Percentiles rank a stretch among this genome's conserved stretches.
These are phyloP conservation scores for Ceratocystis papillata DNA, from an alignment of 2,329 filamentous ascomycete genomes.

Conservation along the genomic window DNA sequence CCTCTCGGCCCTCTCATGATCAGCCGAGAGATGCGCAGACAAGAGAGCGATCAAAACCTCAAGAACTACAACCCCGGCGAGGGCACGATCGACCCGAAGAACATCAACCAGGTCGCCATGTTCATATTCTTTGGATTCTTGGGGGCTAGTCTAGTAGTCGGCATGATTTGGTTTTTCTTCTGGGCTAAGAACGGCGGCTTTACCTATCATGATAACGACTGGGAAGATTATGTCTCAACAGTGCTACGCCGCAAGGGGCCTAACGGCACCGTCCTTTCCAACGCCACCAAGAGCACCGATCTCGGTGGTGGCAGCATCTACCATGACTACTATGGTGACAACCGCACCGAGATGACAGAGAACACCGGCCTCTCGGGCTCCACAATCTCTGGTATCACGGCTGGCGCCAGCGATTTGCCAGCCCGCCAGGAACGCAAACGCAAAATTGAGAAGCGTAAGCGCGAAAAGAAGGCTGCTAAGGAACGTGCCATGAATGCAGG, in stretches of 20 bases:
- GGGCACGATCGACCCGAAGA: slow-evolving; percentile 44
- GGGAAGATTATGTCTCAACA: slow-evolving; percentile 97
- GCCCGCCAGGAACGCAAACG: slow-evolving; percentile 48
- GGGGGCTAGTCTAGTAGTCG: slow-evolving; percentile 62
- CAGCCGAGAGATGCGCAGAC: slow-evolving; percentile 35
- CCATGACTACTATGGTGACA: slow-evolving; percentile 53
- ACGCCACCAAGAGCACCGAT: slow-evolving; percentile 69
- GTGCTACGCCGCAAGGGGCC: slow-evolving; percentile 81
- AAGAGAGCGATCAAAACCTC: slow-evolving; percentile 32
- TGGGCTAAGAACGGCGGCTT: slow-evolving; percentile 96
- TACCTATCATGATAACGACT: slow-evolving; percentile 72
- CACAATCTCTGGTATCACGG: slow-evolving; percentile 36
- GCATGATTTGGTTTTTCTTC: slow-evolving; percentile 94
- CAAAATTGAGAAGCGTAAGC: slow-evolving; percentile 40
- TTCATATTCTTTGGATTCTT: slow-evolving; percentile 80
- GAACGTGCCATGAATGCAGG: slow-evolving; percentile 36
- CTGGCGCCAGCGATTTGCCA: slow-evolving; percentile 44
- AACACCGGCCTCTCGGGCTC: slow-evolving; percentile 39
- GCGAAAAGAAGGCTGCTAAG: slow-evolving; percentile 31
- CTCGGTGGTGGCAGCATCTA: slow-evolving; percentile 82
- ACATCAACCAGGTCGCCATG: slow-evolving; percentile 58
- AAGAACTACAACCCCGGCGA: slow-evolving; percentile 33
- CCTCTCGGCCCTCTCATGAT: slow-evolving; percentile 35
- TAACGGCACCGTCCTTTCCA: slow-evolving; percentile 74
- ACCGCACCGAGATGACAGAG: slow-evolving; percentile 39